Evolutionary conservation across 2,329 filamentous ascomycete species (phyloP).

Genomic region (Metarhizium anisopliae): DNA sequence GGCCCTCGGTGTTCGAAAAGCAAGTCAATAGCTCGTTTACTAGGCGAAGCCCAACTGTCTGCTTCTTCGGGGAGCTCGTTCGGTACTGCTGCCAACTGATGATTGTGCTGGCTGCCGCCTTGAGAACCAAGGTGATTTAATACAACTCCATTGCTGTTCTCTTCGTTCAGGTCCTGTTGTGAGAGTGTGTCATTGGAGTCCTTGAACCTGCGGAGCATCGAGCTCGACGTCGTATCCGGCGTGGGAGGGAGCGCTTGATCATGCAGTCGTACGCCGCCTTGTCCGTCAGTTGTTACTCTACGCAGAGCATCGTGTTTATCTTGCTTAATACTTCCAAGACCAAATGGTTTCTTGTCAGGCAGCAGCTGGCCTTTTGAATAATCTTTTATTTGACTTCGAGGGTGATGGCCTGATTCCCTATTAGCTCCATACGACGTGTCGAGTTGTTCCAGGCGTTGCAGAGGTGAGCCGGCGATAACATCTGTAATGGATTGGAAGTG

Average conservation of each 20-base stretch:
- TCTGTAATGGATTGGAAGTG: conserved; percentile 38
- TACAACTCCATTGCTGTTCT: conserved; percentile 22
- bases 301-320: conserved; percentile 40
- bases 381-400: conserved; percentile 19
- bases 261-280: conserved; percentile 28
- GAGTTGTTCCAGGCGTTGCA: conserved; percentile 40
- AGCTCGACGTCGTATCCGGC: conserved; percentile 50
- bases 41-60: conserved; percentile 5
- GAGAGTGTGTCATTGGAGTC: conserved; percentile 40
- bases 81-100: not conserved
- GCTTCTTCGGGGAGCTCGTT: not conserved
- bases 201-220: conserved; percentile 41
- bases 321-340: conserved; percentile 26
- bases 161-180: conserved; percentile 17
- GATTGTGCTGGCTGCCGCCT: conserved; percentile 6
- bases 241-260: conserved; percentile 45
- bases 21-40: conserved; percentile 1
- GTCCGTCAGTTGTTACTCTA: conserved; percentile 39
- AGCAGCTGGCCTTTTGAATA: conserved; percentile 8
- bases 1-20: conserved; percentile 12
- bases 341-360: conserved; percentile 10
- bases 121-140: conserved; percentile 18
- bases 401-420: conserved; percentile 19
- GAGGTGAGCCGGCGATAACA: conserved; percentile 21
- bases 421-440: conserved; percentile 19